phyloP scores from a whole-genome alignment of 352 stramenopile genomes.

The Phytopythium chamaehyphon region DNA sequence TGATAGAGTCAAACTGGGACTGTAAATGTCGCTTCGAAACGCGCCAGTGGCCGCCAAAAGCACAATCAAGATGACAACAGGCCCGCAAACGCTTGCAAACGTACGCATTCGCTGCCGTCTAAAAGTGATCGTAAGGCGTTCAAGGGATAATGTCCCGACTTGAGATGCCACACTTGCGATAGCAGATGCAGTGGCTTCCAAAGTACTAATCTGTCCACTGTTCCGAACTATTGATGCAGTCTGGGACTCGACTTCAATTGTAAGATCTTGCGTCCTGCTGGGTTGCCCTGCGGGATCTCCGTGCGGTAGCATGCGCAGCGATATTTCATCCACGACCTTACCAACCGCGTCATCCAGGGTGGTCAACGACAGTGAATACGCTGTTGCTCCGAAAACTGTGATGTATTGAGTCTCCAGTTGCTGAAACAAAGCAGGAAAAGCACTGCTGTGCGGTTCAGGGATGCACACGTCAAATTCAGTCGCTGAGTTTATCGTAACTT shows the following conservation, averaged over 20 bases:
- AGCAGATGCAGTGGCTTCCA: neutral
- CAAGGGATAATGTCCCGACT: neutral
- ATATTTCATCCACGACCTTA: slow-evolving; percentile 30
- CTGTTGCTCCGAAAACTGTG: slow-evolving; percentile 18
- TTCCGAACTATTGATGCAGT: neutral
- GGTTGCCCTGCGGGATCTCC: neutral
- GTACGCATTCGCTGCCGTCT: neutral
- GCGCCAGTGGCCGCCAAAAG: slow-evolving; percentile 20
- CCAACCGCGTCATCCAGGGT: slow-evolving; percentile 65
- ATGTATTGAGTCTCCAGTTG: slow-evolving; percentile 12
- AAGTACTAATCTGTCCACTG: neutral
- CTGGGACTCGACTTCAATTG: neutral
- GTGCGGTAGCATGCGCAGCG: neutral
- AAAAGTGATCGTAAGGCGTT: slow-evolving; percentile 2
- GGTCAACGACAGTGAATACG: slow-evolving; percentile 60
- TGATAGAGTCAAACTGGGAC: slow-evolving; percentile 2
- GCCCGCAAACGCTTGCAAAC: slow-evolving; percentile 11
- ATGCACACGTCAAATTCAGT: slow-evolving; percentile 37
- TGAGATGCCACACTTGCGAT: neutral
- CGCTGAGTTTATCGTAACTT: slow-evolving; percentile 29
- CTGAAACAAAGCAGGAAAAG: slow-evolving; percentile 39
- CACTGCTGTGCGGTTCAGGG: slow-evolving; percentile 21
- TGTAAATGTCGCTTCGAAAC: slow-evolving; percentile 9
- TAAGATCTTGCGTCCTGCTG: neutral
- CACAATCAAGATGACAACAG: slow-evolving; percentile 20